Percentiles rank a stretch among this genome's conserved stretches.
Conservation (phyloP, 768 basidiomycete genomes). For the Termitomyces sp. region DNA sequence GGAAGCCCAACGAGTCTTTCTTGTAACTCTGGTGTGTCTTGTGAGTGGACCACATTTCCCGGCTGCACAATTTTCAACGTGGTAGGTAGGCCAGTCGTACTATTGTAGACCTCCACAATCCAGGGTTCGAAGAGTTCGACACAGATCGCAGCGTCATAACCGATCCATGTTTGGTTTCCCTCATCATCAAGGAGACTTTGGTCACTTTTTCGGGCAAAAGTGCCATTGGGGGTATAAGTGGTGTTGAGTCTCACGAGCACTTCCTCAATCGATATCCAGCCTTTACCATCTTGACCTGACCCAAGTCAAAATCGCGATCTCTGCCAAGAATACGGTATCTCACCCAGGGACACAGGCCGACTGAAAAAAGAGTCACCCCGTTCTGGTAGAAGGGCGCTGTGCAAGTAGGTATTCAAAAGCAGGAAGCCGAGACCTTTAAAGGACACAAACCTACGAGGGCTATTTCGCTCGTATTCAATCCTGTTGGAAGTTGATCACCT, state of each 20-base stretch:
- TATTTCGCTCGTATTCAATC: slow-evolving; percentile 18
- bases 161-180: slow-evolving; percentile 28
- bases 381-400: slow-evolving; percentile 29
- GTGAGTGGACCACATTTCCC: slow-evolving; percentile 20
- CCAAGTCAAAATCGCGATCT: neutral
- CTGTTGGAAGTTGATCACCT: slow-evolving; percentile 21
- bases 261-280: slow-evolving; percentile 29
- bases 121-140: slow-evolving; percentile 36
- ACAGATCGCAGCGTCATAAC: slow-evolving; percentile 35
- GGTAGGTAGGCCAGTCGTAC: slow-evolving; percentile 25
- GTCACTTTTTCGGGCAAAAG: slow-evolving; percentile 19
- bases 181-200: slow-evolving; percentile 16
- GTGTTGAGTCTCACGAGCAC: slow-evolving; percentile 32
- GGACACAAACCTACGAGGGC: slow-evolving; percentile 19
- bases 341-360: slow-evolving; percentile 22
- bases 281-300: slow-evolving; percentile 24
- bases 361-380: slow-evolving; percentile 23
- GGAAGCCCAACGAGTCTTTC: slow-evolving; percentile 19
- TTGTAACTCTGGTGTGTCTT: slow-evolving; percentile 8
- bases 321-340: neutral
- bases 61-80: slow-evolving; percentile 27
- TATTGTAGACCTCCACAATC: slow-evolving; percentile 33
- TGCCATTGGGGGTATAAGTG: slow-evolving; percentile 26
- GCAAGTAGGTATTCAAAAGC: neutral
- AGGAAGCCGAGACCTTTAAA: neutral